Conservation (phyloP, 2,329 filamentous ascomycete genomes). For the Alternaria sp. region DNA sequence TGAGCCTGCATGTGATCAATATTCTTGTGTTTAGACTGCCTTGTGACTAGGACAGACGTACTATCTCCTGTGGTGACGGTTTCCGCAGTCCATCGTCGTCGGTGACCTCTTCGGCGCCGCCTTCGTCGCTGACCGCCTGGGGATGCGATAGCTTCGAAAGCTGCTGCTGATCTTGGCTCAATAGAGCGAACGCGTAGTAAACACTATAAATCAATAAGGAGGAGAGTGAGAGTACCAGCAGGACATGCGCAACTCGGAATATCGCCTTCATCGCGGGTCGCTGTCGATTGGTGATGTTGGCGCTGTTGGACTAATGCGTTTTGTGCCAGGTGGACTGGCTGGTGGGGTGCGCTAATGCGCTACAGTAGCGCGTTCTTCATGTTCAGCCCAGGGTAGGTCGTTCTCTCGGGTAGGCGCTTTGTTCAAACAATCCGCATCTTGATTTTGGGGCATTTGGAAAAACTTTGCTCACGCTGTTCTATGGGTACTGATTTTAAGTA, state of each 20-base stretch:
- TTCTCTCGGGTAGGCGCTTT: too few relatives aligned
- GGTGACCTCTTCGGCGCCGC: not conserved
- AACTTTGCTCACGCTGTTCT: too few relatives aligned
- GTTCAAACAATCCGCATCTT: too few relatives aligned
- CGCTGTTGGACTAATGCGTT: not conserved
- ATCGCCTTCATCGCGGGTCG: slow-evolving; percentile 8
- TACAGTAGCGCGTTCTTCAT: not conserved
- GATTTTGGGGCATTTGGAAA: too few relatives aligned
- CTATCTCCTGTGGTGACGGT: not conserved
- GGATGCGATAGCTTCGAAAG: not conserved
- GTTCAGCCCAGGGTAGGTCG: not conserved
- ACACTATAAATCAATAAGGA: slow-evolving; percentile 13
- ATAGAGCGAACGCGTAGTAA: slow-evolving; percentile 16
- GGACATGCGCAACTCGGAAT: slow-evolving; percentile 9
- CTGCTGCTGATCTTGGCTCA: slow-evolving; percentile 4
- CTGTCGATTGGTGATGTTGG: not conserved
- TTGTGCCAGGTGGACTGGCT: not conserved
- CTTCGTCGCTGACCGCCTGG: not conserved
- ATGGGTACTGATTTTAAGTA: accelerated
- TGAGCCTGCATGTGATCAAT: slow-evolving; percentile 16
- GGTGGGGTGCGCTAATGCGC: not conserved
- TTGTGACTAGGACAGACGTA: not conserved
- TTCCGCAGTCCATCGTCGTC: slow-evolving; percentile 4
- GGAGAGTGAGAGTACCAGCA: slow-evolving; percentile 10
- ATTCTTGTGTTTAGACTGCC: not conserved